A percentile compares a stretch with the other conserved stretches of the same genome.
These are phyloP conservation scores for Orbilia ellipsospora DNA, from an alignment of 2,329 filamentous ascomycete genomes.

Conservation along the genomic window DNA sequence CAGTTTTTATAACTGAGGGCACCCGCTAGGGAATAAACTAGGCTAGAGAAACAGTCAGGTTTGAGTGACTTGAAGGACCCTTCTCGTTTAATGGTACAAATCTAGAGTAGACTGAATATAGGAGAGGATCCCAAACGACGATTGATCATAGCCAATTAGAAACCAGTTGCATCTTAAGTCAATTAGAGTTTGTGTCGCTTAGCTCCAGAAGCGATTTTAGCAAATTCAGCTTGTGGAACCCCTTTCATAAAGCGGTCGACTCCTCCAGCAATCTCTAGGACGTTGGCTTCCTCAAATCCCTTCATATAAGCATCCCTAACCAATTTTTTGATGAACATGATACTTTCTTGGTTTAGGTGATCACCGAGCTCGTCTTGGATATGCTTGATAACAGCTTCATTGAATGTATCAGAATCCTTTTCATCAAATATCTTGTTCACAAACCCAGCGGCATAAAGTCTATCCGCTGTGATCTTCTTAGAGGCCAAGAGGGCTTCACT, in stretches of 20 bases:
- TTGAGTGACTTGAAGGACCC: no score
- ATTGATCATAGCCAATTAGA: no score
- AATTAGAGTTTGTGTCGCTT: conserved; percentile 90
- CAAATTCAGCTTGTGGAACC: conserved; percentile 87
- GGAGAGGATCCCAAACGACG: no score
- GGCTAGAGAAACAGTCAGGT: no score
- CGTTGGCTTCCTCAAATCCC: conserved; percentile 78
- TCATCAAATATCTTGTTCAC: conserved; percentile 83
- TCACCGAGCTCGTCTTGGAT: conserved; percentile 82
- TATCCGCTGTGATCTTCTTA: conserved; percentile 76
- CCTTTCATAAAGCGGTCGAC: conserved; percentile 82
- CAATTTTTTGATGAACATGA: conserved; percentile 85
- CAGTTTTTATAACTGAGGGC: no score
- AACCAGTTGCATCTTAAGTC: no score
- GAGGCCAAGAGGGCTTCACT: conserved; percentile 96
- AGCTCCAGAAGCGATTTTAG: conserved; percentile 82
- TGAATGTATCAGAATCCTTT: conserved; percentile 75
- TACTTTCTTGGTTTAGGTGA: conserved; percentile 81
- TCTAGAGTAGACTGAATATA: no score
- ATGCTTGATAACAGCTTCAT: conserved; percentile 77
- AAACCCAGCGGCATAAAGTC: conserved; percentile 80
- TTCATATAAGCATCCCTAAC: conserved; percentile 80
- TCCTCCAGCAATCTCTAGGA: conserved; percentile 85
- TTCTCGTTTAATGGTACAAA: no score
- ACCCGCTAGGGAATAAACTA: no score